phyloP scores from a whole-genome alignment of 1,284 basidiomycete genomes.

The Trichosporon inkin region DNA sequence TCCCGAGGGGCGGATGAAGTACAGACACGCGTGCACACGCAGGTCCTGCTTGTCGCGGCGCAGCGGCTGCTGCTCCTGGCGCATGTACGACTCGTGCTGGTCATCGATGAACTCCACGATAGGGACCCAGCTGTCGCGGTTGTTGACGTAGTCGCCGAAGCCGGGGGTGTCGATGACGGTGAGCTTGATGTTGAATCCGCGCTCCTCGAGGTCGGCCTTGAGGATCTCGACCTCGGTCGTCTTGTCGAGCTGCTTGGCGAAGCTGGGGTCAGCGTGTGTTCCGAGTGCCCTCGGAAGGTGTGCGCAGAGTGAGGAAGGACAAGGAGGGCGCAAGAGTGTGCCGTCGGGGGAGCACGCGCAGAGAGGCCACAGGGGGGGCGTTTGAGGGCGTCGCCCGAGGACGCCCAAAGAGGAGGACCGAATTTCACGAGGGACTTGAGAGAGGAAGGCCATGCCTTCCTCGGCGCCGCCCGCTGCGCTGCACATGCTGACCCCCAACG shows the following conservation, averaged over 20 bases:
- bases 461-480: neutral
- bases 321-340: neutral
- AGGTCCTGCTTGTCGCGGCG: conserved; percentile 89
- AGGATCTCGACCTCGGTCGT: conserved; percentile 95
- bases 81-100: conserved; percentile 99
- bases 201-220: conserved; percentile 96
- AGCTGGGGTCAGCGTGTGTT: conserved; percentile 54
- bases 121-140: conserved; percentile 95
- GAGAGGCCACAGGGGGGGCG: too few relatives aligned
- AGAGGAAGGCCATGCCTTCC: neutral
- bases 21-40: conserved; percentile 93
- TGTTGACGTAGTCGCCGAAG: conserved; percentile 99
- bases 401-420: too few relatives aligned
- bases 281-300: too few relatives aligned
- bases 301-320: too few relatives aligned
- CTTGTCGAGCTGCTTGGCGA: conserved; percentile 97
- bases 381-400: too few relatives aligned
- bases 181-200: conserved; percentile 98
- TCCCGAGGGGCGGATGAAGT: conserved; percentile 94
- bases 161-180: conserved; percentile 98
- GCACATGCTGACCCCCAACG: neutral
- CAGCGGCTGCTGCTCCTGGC: conserved; percentile 97
- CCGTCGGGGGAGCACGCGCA: too few relatives aligned
- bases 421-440: too few relatives aligned
- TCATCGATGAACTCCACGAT: conserved; percentile 99